phyloP scores from a whole-genome alignment of 2,329 filamentous ascomycete species.

The Trichoderma lentiforme region DNA sequence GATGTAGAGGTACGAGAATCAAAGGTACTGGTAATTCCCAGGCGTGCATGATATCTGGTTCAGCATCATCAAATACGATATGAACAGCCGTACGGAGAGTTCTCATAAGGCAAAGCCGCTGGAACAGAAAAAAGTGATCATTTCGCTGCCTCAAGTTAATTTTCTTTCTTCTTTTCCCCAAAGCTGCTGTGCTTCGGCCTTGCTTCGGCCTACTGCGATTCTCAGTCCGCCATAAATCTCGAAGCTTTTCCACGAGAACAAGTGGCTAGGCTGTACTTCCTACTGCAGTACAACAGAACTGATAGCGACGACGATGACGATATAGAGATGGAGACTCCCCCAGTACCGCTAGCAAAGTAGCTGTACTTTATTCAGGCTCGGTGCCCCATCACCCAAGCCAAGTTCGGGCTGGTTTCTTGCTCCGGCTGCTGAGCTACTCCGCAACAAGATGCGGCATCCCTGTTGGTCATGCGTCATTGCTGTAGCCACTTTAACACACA shows the following conservation, averaged over 20 bases:
- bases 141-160: not conserved
- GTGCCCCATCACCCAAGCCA: not conserved
- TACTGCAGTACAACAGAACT: not conserved
- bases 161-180: not conserved
- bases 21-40: not conserved
- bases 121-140: not conserved
- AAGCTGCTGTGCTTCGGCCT: not conserved
- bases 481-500: conserved; percentile 20
- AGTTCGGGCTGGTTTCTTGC: not conserved
- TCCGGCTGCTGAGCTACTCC: not conserved
- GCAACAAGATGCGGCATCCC: conserved; percentile 13
- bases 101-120: not conserved
- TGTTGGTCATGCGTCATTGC: conserved; percentile 16
- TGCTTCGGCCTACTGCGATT: not conserved
- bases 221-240: not conserved
- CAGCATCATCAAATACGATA: not conserved
- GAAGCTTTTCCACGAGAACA: not conserved
- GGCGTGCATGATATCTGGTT: not conserved
- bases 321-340: not conserved
- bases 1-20: not conserved
- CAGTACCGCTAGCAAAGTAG: not conserved
- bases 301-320: not conserved
- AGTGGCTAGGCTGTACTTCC: not conserved
- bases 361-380: not conserved
- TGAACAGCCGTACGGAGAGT: not conserved